Evolutionary conservation across 495 filamentous ascomycete genomes (phyloP).

Genomic region (Amphirosellinia nigrospora): DNA sequence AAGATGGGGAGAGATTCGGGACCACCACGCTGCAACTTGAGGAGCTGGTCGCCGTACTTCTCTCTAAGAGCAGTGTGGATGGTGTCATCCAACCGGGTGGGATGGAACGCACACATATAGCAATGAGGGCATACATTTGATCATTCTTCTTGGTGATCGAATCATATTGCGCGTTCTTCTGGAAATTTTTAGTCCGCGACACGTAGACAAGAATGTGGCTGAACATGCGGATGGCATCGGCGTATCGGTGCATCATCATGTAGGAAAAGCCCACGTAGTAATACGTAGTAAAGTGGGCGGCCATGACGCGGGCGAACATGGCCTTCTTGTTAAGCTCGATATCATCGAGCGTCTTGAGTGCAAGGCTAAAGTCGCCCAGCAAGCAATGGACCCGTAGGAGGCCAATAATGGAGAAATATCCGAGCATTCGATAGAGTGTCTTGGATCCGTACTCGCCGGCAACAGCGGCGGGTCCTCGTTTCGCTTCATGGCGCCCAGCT

Average conservation of each 20-base stretch:
- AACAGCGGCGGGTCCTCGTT: slow-evolving; percentile 84
- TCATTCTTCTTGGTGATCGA: slow-evolving; percentile 99
- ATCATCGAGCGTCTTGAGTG: slow-evolving; percentile 97
- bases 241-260: slow-evolving; percentile 99
- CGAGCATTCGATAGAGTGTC: slow-evolving; percentile 94
- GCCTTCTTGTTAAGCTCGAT: slow-evolving; percentile 99
- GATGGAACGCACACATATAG: slow-evolving; percentile 98
- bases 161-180: slow-evolving; percentile 97
- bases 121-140: slow-evolving; percentile 98
- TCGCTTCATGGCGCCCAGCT: slow-evolving; percentile 91
- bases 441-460: slow-evolving; percentile 95
- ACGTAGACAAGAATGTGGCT: slow-evolving; percentile 99
- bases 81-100: slow-evolving; percentile 95
- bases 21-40: slow-evolving; percentile 91
- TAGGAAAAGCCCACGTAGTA: slow-evolving; percentile 99
- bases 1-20: slow-evolving; percentile 94
- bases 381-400: slow-evolving; percentile 95
- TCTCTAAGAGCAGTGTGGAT: slow-evolving; percentile 97
- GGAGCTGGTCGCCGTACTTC: slow-evolving; percentile 98
- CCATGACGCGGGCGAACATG: slow-evolving; percentile 99
- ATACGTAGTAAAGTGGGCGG: slow-evolving; percentile 99
- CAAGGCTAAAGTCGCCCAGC: slow-evolving; percentile 96
- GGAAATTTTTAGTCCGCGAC: slow-evolving; percentile 98
- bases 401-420: slow-evolving; percentile 98
- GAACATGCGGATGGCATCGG: slow-evolving; percentile 99